A percentile compares a stretch with the other conserved stretches of the same genome.
Evolutionary conservation across 768 basidiomycete species (phyloP).

Genomic region (Dentipellis fragilis): DNA sequence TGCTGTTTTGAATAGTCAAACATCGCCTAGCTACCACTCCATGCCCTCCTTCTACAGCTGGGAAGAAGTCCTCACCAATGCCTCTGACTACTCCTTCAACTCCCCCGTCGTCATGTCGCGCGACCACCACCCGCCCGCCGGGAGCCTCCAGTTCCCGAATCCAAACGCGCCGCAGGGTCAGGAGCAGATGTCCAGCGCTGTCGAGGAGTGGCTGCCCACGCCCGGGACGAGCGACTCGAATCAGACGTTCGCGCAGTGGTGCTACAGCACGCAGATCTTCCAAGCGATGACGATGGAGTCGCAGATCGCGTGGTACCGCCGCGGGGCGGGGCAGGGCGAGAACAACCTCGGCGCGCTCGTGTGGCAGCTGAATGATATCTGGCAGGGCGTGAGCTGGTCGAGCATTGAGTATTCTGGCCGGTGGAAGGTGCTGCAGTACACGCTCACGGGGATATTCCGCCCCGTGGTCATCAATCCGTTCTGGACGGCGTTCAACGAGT

Average conservation of each 20-base stretch:
- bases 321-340: conserved; percentile 46
- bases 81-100: conserved; percentile 47
- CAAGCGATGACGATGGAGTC: conserved; percentile 50
- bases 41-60: conserved; percentile 55
- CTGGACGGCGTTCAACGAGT: conserved; percentile 19
- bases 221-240: conserved; percentile 38
- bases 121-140: conserved; percentile 47
- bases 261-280: conserved; percentile 53
- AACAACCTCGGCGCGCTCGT: conserved; percentile 50
- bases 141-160: conserved; percentile 42
- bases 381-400: conserved; percentile 50
- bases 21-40: conserved; percentile 35
- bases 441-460: conserved; percentile 31
- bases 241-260: conserved; percentile 55
- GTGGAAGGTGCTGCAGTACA: conserved; percentile 52
- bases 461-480: conserved; percentile 39
- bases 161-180: conserved; percentile 45
- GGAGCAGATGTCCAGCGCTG: conserved; percentile 39
- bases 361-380: conserved; percentile 54
- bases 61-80: conserved; percentile 42
- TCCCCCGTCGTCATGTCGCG: conserved; percentile 45
- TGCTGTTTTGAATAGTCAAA: no score
- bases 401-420: conserved; percentile 46
- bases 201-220: conserved; percentile 45
- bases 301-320: conserved; percentile 50